phyloP scores from a whole-genome alignment of 2,329 filamentous ascomycete genomes.

The Penicillium glabrum region DNA sequence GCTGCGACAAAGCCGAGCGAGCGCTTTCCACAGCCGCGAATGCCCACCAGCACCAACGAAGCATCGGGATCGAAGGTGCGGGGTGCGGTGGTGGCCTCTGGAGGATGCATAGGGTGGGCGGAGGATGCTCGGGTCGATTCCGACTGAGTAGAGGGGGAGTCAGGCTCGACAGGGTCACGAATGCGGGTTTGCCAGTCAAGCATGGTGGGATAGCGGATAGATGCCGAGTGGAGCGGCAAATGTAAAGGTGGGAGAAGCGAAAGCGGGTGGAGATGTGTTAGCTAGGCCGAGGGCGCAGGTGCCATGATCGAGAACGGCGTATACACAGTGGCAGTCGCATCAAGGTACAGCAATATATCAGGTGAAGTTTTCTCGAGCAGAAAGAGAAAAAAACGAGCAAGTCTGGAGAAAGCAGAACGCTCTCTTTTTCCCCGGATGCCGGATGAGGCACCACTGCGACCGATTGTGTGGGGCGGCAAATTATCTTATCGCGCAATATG shows the following conservation, averaged over 20 bases:
- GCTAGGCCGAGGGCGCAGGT: constrained; percentile 1
- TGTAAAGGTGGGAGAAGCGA: not conserved
- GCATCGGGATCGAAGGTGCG: constrained; percentile 39
- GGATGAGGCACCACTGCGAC: constrained; percentile 6
- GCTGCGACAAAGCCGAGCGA: constrained; percentile 46
- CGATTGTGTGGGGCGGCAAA: constrained; percentile 2
- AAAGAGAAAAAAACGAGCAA: not conserved
- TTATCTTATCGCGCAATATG: constrained; percentile 10
- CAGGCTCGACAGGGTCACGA: constrained; percentile 5
- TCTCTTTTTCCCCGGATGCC: constrained; percentile 7
- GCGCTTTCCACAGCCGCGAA: constrained; percentile 46
- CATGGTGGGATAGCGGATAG: constrained; percentile 2
- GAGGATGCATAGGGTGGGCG: constrained; percentile 16
- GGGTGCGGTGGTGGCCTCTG: constrained; percentile 7
- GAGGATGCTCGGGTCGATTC: not conserved
- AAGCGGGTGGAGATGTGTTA: not conserved
- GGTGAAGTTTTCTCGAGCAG: not conserved
- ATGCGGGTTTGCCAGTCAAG: constrained; percentile 11
- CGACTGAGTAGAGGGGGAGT: not conserved
- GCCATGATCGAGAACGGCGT: constrained; percentile 9
- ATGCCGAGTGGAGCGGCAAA: not conserved
- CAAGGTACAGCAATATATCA: not conserved
- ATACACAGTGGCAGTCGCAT: constrained; percentile 5
- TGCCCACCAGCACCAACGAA: constrained; percentile 44
- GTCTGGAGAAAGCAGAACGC: not conserved